A percentile compares a stretch with the other conserved stretches of the same genome.
Evolutionary conservation across 768 basidiomycete species (phyloP).

Genomic region (Scleroderma bovista): DNA sequence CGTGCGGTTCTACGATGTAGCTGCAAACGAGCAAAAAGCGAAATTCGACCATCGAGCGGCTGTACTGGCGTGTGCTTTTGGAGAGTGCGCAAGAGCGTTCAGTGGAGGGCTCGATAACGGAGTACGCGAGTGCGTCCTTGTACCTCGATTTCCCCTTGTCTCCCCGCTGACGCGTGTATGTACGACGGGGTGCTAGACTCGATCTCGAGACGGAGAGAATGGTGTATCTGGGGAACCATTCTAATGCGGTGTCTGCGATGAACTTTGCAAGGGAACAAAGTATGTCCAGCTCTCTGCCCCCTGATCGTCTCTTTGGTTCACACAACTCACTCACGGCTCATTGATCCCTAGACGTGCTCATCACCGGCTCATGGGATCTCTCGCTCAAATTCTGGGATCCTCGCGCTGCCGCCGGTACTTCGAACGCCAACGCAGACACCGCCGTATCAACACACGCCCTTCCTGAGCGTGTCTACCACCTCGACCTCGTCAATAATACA

Average conservation of each 20-base stretch:
- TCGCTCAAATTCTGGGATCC: conserved; percentile 87
- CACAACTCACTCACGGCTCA: not conserved
- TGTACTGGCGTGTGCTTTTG: conserved; percentile 77
- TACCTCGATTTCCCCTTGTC: no score
- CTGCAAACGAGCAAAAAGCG: conserved; percentile 58
- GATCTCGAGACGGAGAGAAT: conserved; percentile 72
- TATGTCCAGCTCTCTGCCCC: conserved; percentile 28
- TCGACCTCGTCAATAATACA: conserved; percentile 72
- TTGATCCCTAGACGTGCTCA: conserved; percentile 49
- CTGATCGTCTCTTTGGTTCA: not conserved
- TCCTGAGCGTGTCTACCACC: conserved; percentile 81
- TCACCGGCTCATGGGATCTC: conserved; percentile 92
- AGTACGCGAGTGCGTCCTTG: conserved; percentile 63
- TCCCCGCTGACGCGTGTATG: not conserved
- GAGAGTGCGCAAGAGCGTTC: conserved; percentile 60
- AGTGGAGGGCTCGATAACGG: conserved; percentile 86
- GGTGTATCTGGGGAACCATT: conserved; percentile 73
- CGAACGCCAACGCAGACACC: conserved; percentile 13
- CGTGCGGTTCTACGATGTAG: conserved; percentile 51
- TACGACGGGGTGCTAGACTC: conserved; percentile 59
- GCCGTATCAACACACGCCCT: conserved; percentile 56
- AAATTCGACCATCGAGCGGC: conserved; percentile 89
- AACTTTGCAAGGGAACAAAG: conserved; percentile 62
- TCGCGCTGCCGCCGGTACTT: conserved; percentile 38
- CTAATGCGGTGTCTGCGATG: conserved; percentile 74